Evolutionary conservation across 2,329 filamentous ascomycete genomes (phyloP).

Genomic region (Colletotrichum destructivum): DNA sequence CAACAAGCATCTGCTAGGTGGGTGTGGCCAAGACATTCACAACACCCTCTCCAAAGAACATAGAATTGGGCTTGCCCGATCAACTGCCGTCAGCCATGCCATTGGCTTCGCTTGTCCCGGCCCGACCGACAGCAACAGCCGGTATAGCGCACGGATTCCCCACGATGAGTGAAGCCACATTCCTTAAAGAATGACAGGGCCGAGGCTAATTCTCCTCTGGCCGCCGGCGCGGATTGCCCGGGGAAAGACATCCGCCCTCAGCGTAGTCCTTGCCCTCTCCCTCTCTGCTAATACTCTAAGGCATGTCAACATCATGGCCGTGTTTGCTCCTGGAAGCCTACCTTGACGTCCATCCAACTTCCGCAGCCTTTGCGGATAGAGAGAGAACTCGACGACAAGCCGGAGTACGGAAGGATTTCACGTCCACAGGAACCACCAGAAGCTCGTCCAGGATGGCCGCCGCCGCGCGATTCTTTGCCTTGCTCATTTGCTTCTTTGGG

Average conservation of each 20-base stretch:
- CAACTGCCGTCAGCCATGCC: not conserved
- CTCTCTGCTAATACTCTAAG: not conserved
- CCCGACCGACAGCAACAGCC: constrained; percentile 11
- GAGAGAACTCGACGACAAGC: not conserved
- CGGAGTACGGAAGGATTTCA: constrained; percentile 2
- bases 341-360: constrained; percentile 1
- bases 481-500: constrained; percentile 29
- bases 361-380: not conserved
- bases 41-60: not conserved
- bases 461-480: constrained; percentile 12
- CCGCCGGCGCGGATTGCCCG: not conserved
- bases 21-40: not conserved
- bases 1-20: not conserved
- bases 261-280: not conserved
- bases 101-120: constrained; percentile 3
- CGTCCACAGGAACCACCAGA: not conserved
- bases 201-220: not conserved
- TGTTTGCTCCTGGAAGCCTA: not conserved
- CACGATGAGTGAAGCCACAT: constrained; percentile 13
- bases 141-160: not conserved
- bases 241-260: constrained; percentile 7
- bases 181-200: not conserved
- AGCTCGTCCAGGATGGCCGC: constrained; percentile 19
- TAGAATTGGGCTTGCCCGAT: not conserved
- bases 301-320: constrained; percentile 10